Evolutionary conservation across 768 basidiomycete genomes (phyloP).

Genomic region (Glaciozyma antarctica): DNA sequence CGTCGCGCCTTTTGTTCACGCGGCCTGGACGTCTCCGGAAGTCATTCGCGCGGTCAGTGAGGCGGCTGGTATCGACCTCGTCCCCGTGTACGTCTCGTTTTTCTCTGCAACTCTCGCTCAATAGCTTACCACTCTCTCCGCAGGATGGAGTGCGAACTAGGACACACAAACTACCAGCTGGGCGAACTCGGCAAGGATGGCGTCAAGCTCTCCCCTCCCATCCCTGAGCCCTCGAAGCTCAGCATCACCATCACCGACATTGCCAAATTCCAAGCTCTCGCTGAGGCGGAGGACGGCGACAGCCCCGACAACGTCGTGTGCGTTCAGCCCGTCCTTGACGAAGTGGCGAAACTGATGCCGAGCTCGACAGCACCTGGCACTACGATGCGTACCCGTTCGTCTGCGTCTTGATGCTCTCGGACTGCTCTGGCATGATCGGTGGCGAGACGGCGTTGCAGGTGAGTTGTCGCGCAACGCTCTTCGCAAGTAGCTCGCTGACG

Average conservation of each 20-base stretch:
- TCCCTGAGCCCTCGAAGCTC: neutral
- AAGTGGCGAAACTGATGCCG: neutral
- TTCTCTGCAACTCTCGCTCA: neutral
- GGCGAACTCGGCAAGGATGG: neutral
- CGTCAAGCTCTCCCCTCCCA: neutral
- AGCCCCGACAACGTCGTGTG: neutral
- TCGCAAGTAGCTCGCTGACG: neutral
- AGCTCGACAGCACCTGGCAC: neutral
- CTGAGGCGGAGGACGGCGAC: neutral
- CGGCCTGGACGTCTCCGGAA: slow-evolving; percentile 17
- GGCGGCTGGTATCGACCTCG: slow-evolving; percentile 25
- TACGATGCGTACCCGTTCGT: slow-evolving; percentile 11
- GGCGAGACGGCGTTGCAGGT: slow-evolving; percentile 21
- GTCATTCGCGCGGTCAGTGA: slow-evolving; percentile 10
- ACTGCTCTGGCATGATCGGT: slow-evolving; percentile 15
- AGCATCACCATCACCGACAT: neutral
- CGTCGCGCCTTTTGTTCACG: slow-evolving; percentile 6
- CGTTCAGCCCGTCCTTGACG: neutral
- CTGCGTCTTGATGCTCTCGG: slow-evolving; percentile 21
- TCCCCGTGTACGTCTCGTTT: slow-evolving; percentile 5
- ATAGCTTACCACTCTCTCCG: too few relatives aligned
- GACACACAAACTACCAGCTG: slow-evolving; percentile 8
- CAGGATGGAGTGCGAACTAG: slow-evolving; percentile 15
- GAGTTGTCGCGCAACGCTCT: neutral
- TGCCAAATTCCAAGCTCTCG: neutral